These are phyloP conservation scores for Nicotiana paniculata DNA, from an alignment of 257 asterid species.

Conservation along the genomic window DNA sequence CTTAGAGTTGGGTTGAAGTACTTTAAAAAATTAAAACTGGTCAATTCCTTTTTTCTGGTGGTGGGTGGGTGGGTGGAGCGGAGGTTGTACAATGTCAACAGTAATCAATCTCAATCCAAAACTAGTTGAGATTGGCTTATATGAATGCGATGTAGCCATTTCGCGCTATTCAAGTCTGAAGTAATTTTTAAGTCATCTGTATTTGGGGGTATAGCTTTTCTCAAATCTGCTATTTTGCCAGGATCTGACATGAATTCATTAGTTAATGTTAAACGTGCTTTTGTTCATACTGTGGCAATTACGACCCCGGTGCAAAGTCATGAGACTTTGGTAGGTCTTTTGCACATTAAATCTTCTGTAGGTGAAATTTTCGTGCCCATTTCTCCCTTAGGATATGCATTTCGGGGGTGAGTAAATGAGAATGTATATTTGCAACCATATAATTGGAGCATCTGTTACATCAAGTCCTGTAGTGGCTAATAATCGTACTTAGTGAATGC, in stretches of 20 bases:
- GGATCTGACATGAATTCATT: not conserved
- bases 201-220: not conserved
- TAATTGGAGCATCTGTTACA: not conserved
- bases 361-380: not conserved
- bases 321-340: not conserved
- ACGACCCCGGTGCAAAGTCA: not conserved
- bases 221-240: not conserved
- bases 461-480: not conserved
- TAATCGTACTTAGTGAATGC: not conserved
- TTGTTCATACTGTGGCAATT: not conserved
- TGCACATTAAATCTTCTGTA: not conserved
- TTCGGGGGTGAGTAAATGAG: not conserved
- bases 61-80: not conserved
- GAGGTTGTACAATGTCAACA: not conserved
- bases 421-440: not conserved
- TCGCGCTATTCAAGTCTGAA: not conserved
- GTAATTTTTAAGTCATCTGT: not conserved
- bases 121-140: not conserved
- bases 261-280: not conserved
- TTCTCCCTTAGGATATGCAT: not conserved
- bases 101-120: not conserved
- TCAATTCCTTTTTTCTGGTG: not conserved
- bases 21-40: not conserved
- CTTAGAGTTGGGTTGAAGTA: not conserved
- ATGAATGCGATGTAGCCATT: not conserved